Percentiles rank a stretch among this genome's conserved stretches.
Conservation (phyloP, 148 eudicot genomes). For the Oxyria digyna region DNA sequence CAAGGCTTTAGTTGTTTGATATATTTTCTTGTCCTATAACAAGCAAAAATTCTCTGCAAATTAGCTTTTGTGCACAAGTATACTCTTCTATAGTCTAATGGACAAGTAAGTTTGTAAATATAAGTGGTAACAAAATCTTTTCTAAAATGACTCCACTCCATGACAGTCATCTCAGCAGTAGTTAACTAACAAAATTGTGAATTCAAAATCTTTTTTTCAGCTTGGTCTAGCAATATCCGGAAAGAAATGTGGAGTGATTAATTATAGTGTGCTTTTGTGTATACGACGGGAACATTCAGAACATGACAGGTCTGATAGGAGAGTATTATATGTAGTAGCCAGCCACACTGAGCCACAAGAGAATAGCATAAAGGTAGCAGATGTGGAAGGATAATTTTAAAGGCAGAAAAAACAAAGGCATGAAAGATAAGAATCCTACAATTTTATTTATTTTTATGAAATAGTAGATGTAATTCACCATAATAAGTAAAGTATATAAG, state of each 20-base stretch:
- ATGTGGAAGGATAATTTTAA: not conserved
- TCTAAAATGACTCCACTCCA: not conserved
- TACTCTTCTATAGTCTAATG: not conserved
- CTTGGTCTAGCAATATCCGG: not conserved
- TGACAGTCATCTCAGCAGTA: not conserved
- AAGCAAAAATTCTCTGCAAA: not conserved
- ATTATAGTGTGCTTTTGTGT: not conserved
- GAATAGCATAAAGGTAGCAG: not conserved
- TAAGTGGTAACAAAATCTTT: not conserved
- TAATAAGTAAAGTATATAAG: not conserved
- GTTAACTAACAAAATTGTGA: too few species aligned
- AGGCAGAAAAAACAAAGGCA: not conserved
- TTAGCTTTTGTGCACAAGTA: not conserved
- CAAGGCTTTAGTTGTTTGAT: constrained; percentile 11
- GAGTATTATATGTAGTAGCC: not conserved
- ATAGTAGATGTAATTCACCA: not conserved
- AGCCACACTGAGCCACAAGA: too few species aligned
- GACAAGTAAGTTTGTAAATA: not conserved
- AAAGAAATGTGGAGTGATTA: not conserved
- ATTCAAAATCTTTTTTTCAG: too few species aligned
- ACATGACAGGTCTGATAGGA: not conserved
- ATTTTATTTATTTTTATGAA: not conserved
- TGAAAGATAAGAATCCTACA: not conserved
- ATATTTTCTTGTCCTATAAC: not conserved
- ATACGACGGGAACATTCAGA: not conserved